Base-by-base conservation (phyloP, 257 asterid genomes). In the Solanum virginianum region DNA sequence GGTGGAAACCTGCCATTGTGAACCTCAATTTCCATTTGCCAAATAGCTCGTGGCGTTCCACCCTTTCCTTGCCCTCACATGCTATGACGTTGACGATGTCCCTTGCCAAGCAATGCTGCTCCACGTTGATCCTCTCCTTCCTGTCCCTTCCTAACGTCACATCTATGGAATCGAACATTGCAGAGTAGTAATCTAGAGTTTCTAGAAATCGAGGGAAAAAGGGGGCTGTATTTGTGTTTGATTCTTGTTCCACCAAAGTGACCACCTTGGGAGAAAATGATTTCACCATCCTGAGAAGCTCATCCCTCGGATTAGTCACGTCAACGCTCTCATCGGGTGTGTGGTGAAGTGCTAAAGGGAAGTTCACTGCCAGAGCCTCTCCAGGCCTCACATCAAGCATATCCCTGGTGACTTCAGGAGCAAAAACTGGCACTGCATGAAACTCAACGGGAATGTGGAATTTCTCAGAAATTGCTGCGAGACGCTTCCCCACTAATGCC, bases 241-340 rank as follows among this genome's bases (percentile, higher is more conserved):
- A 94, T 88, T 95, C 99, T 87, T 95, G 99, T 91, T 95, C 99
- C 16, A 95, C 94, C 80, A 95, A 84, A 11, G 99, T 95, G 49
- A 93, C 95, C 56, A 95, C 98, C 72, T 90, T 92, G 1, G 99
- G 97, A 57, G 84, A 68, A 7, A 95, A 94, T 0, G 97, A 93
- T 47, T 86, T 94, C 66, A 95, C 90, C 96, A 92, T 91, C 90
- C 99, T 89, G 45, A 95, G 86, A 81, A 96, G 94, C 83, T 91
- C 97, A 18, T 96, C 99, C 83, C 99, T 89, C 1, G 98, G 99
- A 75, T 96, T 96, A 12, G 90, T 90, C 80, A 94, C 91, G 17
- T 94, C 98, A 10, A 96, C 98, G 7, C 99, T 92, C 93, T 96
- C 98, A 29, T 96, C 99, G 0, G 99, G 95, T 0, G 96, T 96